These are phyloP conservation scores for Venturiaceae sp. DNA, from an alignment of 2,329 filamentous ascomycete genomes.

Conservation along the genomic window DNA sequence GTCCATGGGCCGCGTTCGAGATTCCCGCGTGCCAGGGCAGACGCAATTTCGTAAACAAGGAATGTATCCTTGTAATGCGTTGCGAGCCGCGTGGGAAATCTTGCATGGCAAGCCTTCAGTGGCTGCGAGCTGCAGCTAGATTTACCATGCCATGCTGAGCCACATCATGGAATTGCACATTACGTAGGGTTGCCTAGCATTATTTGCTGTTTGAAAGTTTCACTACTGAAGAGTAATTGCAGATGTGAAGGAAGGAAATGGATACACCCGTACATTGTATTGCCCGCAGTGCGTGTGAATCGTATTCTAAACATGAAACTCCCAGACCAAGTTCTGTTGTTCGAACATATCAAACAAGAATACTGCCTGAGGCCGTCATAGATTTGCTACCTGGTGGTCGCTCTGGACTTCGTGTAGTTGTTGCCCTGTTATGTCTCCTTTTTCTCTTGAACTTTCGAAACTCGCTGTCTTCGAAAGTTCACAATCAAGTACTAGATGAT, in stretches of 20 bases:
- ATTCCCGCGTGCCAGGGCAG: background rate
- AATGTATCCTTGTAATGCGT: background rate
- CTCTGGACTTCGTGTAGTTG: no score
- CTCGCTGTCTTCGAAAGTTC: no score
- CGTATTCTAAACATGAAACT: no score
- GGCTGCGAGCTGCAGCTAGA: background rate
- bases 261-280: no score
- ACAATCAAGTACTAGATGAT: no score
- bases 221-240: background rate
- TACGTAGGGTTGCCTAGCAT: background rate
- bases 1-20: background rate
- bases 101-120: background rate
- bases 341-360: no score
- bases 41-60: background rate
- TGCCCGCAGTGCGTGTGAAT: no score
- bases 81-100: background rate
- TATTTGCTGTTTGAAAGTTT: background rate
- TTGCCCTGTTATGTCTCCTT: no score
- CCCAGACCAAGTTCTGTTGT: no score
- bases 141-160: background rate
- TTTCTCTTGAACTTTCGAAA: no score
- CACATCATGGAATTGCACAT: background rate
- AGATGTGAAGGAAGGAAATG: background rate
- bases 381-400: no score
- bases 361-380: no score